Percentiles rank a stretch among this genome's conserved stretches.
Evolutionary conservation across 108 stramenopile species (phyloP).

Genomic region (Heterococcus sp.): DNA sequence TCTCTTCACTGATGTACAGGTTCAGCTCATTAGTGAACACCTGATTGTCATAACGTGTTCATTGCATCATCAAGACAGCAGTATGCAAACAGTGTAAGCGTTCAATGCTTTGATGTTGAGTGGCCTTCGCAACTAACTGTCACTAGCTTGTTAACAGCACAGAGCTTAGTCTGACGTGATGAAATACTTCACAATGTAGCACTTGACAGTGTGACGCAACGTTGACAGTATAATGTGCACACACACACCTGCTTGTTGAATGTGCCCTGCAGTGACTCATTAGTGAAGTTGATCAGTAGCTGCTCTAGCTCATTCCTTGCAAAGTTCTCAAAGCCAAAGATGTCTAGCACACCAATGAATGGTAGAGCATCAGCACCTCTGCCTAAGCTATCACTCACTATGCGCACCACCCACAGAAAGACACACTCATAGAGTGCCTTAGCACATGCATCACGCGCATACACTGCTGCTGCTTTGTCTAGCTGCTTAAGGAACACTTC

Average conservation of each 20-base stretch:
- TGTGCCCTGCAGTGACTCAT: conserved; percentile 83
- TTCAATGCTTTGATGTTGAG: neutral
- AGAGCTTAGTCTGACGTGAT: too few relatives aligned
- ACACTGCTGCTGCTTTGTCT: neutral
- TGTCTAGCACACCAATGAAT: conserved; percentile 89
- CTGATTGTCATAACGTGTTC: conserved; percentile 58
- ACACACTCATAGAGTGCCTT: neutral
- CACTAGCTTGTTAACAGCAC: too few relatives aligned
- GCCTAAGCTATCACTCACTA: too few relatives aligned
- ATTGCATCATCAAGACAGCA: too few relatives aligned
- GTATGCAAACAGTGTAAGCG: neutral
- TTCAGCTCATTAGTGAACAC: conserved; percentile 90
- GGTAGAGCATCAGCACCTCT: conserved; percentile 21
- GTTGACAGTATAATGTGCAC: neutral
- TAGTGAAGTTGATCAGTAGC: conserved; percentile 90
- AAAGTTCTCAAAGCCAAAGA: conserved; percentile 94
- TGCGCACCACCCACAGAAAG: neutral
- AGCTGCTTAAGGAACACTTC: neutral
- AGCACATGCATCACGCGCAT: neutral
- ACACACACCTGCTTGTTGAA: conserved; percentile 65
- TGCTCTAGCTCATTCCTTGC: conserved; percentile 90
- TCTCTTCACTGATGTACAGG: conserved; percentile 84
- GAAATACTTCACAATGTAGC: neutral
- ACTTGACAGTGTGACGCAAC: neutral
- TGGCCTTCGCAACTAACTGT: too few relatives aligned